Evolutionary conservation across 2,329 filamentous ascomycete genomes (phyloP).

Genomic region (Alternaria triticina): DNA sequence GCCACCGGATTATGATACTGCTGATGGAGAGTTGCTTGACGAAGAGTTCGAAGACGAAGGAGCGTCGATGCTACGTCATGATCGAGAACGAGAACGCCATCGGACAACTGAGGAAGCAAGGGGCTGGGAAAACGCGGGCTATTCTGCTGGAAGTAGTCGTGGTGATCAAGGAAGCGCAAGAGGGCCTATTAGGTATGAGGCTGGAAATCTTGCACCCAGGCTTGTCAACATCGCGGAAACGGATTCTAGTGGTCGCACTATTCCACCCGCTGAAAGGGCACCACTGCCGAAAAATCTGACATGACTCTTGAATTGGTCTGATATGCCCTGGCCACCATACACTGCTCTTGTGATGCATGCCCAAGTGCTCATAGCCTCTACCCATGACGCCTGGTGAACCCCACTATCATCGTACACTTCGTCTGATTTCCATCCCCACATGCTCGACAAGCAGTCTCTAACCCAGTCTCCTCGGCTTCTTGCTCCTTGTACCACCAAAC

Average conservation of each 20-base stretch:
- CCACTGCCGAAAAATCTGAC: conserved; percentile 49
- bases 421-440: background rate
- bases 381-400: background rate
- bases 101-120: conserved; percentile 35
- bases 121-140: conserved; percentile 37
- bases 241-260: conserved; percentile 51
- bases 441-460: conserved; percentile 38
- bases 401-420: background rate
- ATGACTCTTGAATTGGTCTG: conserved; percentile 29
- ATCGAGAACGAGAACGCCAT: conserved; percentile 38
- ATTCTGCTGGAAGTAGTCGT: conserved; percentile 40
- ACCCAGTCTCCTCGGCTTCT: conserved; percentile 80
- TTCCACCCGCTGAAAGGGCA: conserved; percentile 55
- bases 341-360: conserved; percentile 4
- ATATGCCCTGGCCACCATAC: background rate
- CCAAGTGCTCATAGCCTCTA: background rate
- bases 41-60: conserved; percentile 62
- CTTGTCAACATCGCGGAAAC: conserved; percentile 49
- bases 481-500: conserved; percentile 91
- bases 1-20: conserved; percentile 76
- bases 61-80: conserved; percentile 63
- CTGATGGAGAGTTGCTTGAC: conserved; percentile 72
- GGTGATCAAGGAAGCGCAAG: conserved; percentile 43
- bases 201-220: conserved; percentile 41
- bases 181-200: conserved; percentile 37